Base-by-base conservation (phyloP, 2,329 filamentous ascomycete species). In the Colletotrichum tabaci region DNA sequence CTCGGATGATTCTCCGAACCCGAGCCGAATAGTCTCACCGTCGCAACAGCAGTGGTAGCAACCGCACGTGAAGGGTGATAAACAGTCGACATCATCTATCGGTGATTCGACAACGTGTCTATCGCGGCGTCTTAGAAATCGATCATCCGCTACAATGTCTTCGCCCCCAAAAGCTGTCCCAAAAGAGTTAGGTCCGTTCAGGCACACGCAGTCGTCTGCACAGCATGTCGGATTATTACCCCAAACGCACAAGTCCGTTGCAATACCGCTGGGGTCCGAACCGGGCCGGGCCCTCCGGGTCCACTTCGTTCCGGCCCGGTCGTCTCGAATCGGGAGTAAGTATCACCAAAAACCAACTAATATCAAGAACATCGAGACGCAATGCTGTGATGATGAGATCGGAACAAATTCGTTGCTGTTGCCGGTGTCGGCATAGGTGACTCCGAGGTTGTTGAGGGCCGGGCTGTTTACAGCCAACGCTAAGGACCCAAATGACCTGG, bases 121-220 rank as follows among this genome's bases (percentile, higher is more conserved):
- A 53, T 23, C 10, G 10, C 16, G 21, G 26, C 50, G 16, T 26
- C 10, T 23, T 30, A 26, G 7, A 7, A 13, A 15, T 35, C 21
- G 5, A 42, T 35, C 50, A 53, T 49, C 56, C 26, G 61, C 49
- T 52, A 74, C 74, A 35, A 72, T 67, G 64, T 58, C 74, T 2
- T 66, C 73, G n/a, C 61, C 70, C 21, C 73, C 73, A 4, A 47
- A 35, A 21, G 64, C 35, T 9, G 26, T 73, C 50, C 55, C 64
- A 21, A 71, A 75, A 9, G 61, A 52, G 67, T 73, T 26, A 67
- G 66, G 1, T 26, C 49, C 52, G n/a, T 49, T 61, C 58, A 74
- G 61, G 42, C 69, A 74, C 53, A 74, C 61, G 46, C 71, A 76
- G 50, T 75, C 61, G 23, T 61, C 70, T 69, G 55, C 58, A 66